Base-by-base conservation (phyloP, 352 stramenopile species). In the Phytophthora pini region DNA sequence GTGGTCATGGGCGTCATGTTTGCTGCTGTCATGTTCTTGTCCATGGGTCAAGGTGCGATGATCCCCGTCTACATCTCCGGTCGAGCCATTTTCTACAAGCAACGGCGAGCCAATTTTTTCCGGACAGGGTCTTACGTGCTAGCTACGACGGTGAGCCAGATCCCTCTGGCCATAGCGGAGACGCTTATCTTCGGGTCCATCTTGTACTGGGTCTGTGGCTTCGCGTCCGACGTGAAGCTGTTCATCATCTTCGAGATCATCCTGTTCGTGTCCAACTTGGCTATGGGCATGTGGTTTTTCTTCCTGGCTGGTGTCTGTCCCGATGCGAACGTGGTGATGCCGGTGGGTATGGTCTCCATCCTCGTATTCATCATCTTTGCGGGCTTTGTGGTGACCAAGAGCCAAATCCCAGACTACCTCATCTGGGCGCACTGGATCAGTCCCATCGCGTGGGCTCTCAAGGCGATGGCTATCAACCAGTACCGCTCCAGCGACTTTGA, bases 341-440 rank as follows among this genome's bases (percentile, higher is more conserved):
- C 53, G 1, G 40, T 60, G 40, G 53, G 53, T n/a, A 60, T 60
- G 53, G 17, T 60, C 11, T 60, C 53, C 2, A 51, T 60, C 17
- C 29, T 60, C 1, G 39, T 82, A 3, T 78, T 68, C 44, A 60
- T 82, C 11, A 52, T 85, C 22, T 85, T 80, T 29, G 48, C 44
- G 5, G 75, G 53, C 2, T 60, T 60, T 29, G 53, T 60, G 39
- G 40, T 60, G 53, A 60, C 53, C 53, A 60, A 51, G 53, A 60
- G 53, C 32, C 43, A 51, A 49, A 60, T 87, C 12, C 78, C 76
- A 5, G 51, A 71, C 26, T 68, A 64, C 15, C 72, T 71, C 44
- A 69, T 72, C 4, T 88, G 80, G 80, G 32, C 79, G 1, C 81
- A 84, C 47, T 86, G 68, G 61, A 64, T 84, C 29, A 82, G 79